Evolutionary conservation across 108 stramenopile genomes (phyloP).

Genomic region (Nannochloropsis gaditana): DNA sequence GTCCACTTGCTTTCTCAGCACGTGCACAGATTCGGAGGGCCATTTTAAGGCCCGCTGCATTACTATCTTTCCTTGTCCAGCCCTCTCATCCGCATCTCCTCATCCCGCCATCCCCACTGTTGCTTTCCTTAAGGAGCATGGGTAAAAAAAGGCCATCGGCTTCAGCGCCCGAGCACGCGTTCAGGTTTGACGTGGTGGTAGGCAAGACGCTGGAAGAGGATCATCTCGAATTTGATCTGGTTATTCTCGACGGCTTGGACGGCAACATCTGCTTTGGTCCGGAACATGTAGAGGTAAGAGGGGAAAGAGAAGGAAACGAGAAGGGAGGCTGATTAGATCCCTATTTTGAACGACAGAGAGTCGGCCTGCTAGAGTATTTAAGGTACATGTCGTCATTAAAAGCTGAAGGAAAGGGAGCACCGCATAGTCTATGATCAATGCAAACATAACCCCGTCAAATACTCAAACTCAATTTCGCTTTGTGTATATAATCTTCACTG

Average conservation of each 20-base stretch:
- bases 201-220: not conserved
- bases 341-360: too few species aligned
- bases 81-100: not conserved
- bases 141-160: not conserved
- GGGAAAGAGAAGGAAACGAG: not conserved
- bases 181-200: not conserved
- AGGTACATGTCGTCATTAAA: not conserved
- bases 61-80: too few species aligned
- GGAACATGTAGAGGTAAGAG: conserved; percentile 11
- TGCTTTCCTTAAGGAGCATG: not conserved
- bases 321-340: not conserved
- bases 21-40: too few species aligned
- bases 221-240: not conserved
- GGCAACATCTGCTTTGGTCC: not conserved
- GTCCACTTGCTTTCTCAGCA: too few species aligned
- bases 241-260: not conserved
- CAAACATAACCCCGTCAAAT: too few species aligned
- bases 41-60: too few species aligned
- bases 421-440: too few species aligned
- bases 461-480: too few species aligned
- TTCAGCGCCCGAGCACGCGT: not conserved
- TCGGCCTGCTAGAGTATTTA: not conserved
- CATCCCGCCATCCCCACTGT: not conserved
- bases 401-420: not conserved
- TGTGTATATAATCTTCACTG: too few species aligned